Percentiles rank a stretch among this genome's conserved stretches.
Conservation (phyloP, 2,329 filamentous ascomycete genomes). For the Hirsutella minnesotensis region DNA sequence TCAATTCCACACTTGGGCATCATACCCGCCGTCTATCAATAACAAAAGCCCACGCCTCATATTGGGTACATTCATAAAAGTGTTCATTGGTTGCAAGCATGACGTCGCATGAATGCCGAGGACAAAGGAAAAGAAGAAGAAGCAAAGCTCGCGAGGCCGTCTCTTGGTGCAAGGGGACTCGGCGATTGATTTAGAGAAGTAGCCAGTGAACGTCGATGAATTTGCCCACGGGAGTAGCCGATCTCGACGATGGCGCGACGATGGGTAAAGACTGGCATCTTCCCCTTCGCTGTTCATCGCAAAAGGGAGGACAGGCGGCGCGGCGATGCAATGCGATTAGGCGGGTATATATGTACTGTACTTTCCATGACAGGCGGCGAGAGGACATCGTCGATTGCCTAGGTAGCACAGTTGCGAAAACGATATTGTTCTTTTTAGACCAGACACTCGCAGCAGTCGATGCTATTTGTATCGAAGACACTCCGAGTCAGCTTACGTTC, state of each 20-base stretch:
- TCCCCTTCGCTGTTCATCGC: too few relatives aligned
- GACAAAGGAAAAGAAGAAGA: background rate
- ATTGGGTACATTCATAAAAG: background rate
- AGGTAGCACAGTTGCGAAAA: background rate
- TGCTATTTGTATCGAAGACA: slow-evolving; percentile 11
- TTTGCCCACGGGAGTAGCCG: too few relatives aligned
- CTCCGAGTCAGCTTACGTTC: background rate
- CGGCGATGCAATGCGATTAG: too few relatives aligned
- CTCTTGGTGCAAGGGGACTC: too few relatives aligned
- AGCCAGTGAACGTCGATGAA: too few relatives aligned
- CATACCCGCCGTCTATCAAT: slow-evolving; percentile 1
- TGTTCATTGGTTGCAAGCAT: background rate
- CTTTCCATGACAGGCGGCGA: background rate
- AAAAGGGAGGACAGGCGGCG: too few relatives aligned
- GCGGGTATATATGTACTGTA: too few relatives aligned
- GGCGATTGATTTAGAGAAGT: too few relatives aligned
- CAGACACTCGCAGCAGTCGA: slow-evolving; percentile 30
- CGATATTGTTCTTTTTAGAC: slow-evolving; percentile 11
- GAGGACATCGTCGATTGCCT: background rate
- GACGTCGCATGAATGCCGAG: background rate
- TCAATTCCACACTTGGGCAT: background rate
- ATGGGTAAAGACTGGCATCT: too few relatives aligned
- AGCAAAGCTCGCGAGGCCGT: too few relatives aligned
- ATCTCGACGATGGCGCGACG: too few relatives aligned
- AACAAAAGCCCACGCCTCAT: background rate